Evolutionary conservation across 2,329 filamentous ascomycete genomes (phyloP).

Genomic region (Stagonosporopsis chrysanthemi): DNA sequence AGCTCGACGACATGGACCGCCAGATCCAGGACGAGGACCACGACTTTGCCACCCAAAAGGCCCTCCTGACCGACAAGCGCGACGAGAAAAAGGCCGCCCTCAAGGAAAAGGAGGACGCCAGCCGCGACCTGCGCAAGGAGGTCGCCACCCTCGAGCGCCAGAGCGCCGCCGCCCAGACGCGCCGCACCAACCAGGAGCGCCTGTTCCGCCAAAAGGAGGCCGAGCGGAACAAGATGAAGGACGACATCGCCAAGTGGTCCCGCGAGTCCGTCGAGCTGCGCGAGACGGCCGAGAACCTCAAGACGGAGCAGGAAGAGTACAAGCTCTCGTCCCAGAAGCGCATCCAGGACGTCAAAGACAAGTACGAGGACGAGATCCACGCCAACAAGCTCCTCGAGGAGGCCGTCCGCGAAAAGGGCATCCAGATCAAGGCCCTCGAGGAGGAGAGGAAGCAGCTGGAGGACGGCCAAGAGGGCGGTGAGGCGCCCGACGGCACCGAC

Average conservation of each 20-base stretch:
- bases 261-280: conserved; percentile 66
- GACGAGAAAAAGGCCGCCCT: conserved; percentile 78
- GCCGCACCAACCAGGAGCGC: conserved; percentile 79
- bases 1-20: conserved; percentile 79
- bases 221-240: conserved; percentile 72
- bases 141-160: conserved; percentile 80
- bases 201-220: conserved; percentile 71
- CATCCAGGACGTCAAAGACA: conserved; percentile 52
- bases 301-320: conserved; percentile 49
- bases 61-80: conserved; percentile 72
- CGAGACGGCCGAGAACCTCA: conserved; percentile 60
- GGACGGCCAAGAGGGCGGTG: conserved; percentile 52
- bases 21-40: conserved; percentile 70
- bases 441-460: conserved; percentile 67
- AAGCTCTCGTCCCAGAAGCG: conserved; percentile 48
- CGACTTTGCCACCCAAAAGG: conserved; percentile 56
- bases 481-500: conserved; percentile 52
- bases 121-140: conserved; percentile 81
- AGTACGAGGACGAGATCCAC: conserved; percentile 52
- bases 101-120: conserved; percentile 91
- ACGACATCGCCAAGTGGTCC: conserved; percentile 74
- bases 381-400: conserved; percentile 71
- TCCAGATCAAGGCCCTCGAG: conserved; percentile 76
- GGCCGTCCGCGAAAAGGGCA: conserved; percentile 74
- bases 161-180: conserved; percentile 81